Conservation (phyloP, 495 filamentous ascomycete species). For the Tirmania nivea region DNA sequence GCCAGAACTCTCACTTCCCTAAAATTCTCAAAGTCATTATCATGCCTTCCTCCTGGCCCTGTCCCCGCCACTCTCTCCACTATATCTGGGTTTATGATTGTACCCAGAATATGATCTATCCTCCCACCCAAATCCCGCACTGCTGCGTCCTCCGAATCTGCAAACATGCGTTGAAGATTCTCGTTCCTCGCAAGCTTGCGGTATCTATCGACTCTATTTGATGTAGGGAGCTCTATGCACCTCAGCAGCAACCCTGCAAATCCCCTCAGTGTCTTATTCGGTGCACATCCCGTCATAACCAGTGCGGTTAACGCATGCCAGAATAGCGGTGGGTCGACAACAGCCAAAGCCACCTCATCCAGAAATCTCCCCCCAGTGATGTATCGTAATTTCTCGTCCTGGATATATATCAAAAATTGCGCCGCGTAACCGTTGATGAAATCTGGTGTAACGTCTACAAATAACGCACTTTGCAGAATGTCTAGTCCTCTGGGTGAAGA, state of each 20-base stretch:
- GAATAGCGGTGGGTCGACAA: conserved; percentile 38
- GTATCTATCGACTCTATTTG: conserved; percentile 9
- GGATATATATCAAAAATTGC: conserved; percentile 21
- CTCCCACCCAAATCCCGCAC: conserved; percentile 24
- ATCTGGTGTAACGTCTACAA: conserved; percentile 25
- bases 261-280: conserved; percentile 21
- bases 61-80: conserved; percentile 2
- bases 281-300: conserved; percentile 22
- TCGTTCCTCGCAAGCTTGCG: conserved; percentile 17
- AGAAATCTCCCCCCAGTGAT: conserved; percentile 36
- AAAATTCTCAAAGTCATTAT: conserved; percentile 50
- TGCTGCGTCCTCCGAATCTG: conserved; percentile 2
- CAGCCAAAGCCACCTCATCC: conserved; percentile 27
- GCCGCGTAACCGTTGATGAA: conserved; percentile 32
- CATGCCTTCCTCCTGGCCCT: conserved; percentile 48
- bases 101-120: conserved; percentile 24
- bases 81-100: conserved; percentile 1
- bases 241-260: conserved; percentile 41
- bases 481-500: conserved; percentile 26
- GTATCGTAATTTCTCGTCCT: conserved; percentile 27
- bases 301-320: conserved; percentile 35
- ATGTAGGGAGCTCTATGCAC: conserved; percentile 27
- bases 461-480: conserved; percentile 28
- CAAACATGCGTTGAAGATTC: neutral
- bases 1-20: conserved; percentile 43